Conservation (phyloP, 1,139 yeast species). For the Saccharomycopsis hybrid region DNA sequence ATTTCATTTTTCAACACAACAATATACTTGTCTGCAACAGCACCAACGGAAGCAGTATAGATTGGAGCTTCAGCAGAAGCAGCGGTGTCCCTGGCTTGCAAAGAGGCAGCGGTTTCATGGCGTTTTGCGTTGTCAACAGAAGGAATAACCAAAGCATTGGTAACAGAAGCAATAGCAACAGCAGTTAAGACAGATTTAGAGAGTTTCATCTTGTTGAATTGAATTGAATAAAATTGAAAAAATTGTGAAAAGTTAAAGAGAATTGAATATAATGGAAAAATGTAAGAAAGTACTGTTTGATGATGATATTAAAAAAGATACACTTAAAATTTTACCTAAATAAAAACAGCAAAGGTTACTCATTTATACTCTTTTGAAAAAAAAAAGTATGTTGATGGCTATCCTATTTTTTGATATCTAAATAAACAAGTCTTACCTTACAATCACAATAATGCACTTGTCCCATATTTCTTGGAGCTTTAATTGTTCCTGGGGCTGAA, state of each 20-base stretch:
- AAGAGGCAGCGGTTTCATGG: not conserved
- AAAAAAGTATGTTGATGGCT: too few relatives aligned
- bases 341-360: too few relatives aligned
- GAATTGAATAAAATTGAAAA: not conserved
- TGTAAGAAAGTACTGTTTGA: not conserved
- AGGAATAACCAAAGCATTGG: slow-evolving; percentile 18
- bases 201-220: slow-evolving; percentile 13
- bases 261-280: not conserved
- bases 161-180: slow-evolving; percentile 15
- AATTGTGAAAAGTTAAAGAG: not conserved
- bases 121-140: not conserved
- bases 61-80: slow-evolving; percentile 97
- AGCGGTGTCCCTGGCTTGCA: slow-evolving; percentile 39
- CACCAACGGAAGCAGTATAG: slow-evolving; percentile 32
- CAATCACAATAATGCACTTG: too few relatives aligned
- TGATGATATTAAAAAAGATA: too few relatives aligned
- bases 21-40: slow-evolving; percentile 71
- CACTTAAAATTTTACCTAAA: too few relatives aligned
- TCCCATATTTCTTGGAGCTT: too few relatives aligned
- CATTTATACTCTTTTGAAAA: too few relatives aligned
- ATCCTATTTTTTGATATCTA: too few relatives aligned
- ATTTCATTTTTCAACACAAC: slow-evolving; percentile 64
- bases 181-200: slow-evolving; percentile 13
- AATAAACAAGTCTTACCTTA: too few relatives aligned
- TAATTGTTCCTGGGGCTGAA: too few relatives aligned